Conservation (phyloP, 2,329 filamentous ascomycete species). For the Colletotrichum sp. region DNA sequence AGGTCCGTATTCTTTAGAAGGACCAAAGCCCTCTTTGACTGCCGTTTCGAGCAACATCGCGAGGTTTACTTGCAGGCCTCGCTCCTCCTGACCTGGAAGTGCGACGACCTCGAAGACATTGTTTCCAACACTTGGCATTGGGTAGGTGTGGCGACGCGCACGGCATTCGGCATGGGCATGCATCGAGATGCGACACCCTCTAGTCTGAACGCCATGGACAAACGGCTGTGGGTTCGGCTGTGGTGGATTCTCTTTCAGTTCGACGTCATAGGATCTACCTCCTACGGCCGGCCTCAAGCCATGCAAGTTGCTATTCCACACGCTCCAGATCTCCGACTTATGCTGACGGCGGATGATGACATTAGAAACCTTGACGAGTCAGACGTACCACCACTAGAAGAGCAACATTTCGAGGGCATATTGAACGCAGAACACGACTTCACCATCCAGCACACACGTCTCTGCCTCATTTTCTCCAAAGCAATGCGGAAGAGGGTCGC, state of each 20-base stretch:
- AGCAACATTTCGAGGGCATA: slow-evolving; percentile 48
- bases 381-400: slow-evolving; percentile 49
- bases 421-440: slow-evolving; percentile 44
- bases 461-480: slow-evolving; percentile 55
- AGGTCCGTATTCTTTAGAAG: slow-evolving; percentile 56
- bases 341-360: not conserved
- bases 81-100: slow-evolving; percentile 60
- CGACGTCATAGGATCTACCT: slow-evolving; percentile 38
- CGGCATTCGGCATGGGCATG: slow-evolving; percentile 60
- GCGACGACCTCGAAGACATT: slow-evolving; percentile 59
- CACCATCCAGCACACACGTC: slow-evolving; percentile 51
- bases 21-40: slow-evolving; percentile 58
- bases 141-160: slow-evolving; percentile 57
- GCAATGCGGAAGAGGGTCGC: slow-evolving; percentile 28
- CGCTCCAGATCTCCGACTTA: not conserved
- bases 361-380: slow-evolving; percentile 52
- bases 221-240: slow-evolving; percentile 39
- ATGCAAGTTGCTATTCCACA: slow-evolving; percentile 36
- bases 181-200: slow-evolving; percentile 39
- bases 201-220: slow-evolving; percentile 32
- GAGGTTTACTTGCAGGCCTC: slow-evolving; percentile 59
- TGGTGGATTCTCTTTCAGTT: slow-evolving; percentile 47
- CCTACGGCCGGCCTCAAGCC: slow-evolving; percentile 56
- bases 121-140: slow-evolving; percentile 57
- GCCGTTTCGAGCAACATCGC: slow-evolving; percentile 57